Evolutionary conservation across 208 protist species (phyloP).

Genomic region (Tetramitus jugosus): DNA sequence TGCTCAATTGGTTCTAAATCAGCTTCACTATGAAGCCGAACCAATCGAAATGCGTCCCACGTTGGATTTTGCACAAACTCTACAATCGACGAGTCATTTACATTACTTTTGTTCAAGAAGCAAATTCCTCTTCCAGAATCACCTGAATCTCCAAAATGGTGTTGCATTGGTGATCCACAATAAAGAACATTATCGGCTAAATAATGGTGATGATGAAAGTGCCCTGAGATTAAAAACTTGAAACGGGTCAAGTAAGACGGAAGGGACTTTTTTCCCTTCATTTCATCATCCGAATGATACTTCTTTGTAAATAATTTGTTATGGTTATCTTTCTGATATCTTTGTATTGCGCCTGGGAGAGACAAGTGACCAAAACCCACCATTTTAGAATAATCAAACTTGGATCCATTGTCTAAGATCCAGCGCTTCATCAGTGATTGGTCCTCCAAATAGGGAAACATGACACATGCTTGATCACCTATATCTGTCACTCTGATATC

Average conservation of each 20-base stretch:
- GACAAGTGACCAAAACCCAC: not conserved
- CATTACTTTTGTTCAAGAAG: not conserved
- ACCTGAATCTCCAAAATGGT: constrained; percentile 26
- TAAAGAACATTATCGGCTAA: not conserved
- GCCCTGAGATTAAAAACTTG: not conserved
- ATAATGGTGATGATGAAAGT: constrained; percentile 26
- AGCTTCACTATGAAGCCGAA: not conserved
- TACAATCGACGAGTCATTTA: not conserved
- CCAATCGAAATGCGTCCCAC: constrained; percentile 16
- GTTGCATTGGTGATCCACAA: constrained; percentile 18
- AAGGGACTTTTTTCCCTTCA: constrained; percentile 19
- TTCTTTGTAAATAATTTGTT: not conserved
- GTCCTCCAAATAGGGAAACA: constrained; percentile 14
- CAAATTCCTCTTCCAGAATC: not conserved
- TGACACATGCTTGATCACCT: not conserved
- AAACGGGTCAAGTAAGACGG: not conserved
- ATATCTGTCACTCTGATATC: not conserved
- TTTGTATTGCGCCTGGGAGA: not conserved
- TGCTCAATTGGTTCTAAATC: not conserved
- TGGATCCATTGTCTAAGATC: not conserved
- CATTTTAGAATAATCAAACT: not conserved
- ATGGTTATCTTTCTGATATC: not conserved
- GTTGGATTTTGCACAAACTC: constrained; percentile 18
- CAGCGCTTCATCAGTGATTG: not conserved
- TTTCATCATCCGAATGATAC: not conserved